Percentiles rank a stretch among this genome's conserved stretches.
Evolutionary conservation across 2,329 filamentous ascomycete genomes (phyloP).

Genomic region (Neonectria neomacrospora): DNA sequence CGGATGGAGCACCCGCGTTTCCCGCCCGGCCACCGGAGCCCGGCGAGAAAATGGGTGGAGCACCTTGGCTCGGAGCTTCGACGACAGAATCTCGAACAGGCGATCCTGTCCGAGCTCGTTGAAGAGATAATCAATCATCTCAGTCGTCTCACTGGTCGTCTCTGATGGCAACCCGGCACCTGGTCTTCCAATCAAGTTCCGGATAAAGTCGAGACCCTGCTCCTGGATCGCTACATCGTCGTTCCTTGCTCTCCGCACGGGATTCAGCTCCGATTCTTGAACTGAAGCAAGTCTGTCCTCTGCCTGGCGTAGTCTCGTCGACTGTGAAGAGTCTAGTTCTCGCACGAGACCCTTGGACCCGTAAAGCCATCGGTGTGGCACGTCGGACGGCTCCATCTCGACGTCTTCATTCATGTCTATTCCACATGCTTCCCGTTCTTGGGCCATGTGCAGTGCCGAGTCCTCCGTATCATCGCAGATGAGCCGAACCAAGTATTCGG

Average conservation of each 20-base stretch:
- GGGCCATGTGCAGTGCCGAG: constrained; percentile 56
- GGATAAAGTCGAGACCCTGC: constrained; percentile 87
- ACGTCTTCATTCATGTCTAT: constrained; percentile 67
- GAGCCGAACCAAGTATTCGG: constrained; percentile 83
- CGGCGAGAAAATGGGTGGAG: constrained; percentile 64
- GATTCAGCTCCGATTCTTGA: constrained; percentile 75
- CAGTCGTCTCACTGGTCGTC: constrained; percentile 62
- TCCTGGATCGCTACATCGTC: constrained; percentile 90
- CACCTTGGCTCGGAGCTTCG: constrained; percentile 76
- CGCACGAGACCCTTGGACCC: constrained; percentile 46
- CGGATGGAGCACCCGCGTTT: constrained; percentile 65
- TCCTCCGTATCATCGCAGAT: constrained; percentile 74
- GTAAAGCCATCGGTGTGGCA: constrained; percentile 54
- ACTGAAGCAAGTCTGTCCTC: constrained; percentile 62
- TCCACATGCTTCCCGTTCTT: constrained; percentile 39
- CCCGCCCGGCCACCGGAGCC: constrained; percentile 46
- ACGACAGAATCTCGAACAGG: constrained; percentile 82
- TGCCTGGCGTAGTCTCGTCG: constrained; percentile 59
- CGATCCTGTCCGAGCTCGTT: constrained; percentile 78
- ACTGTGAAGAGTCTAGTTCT: constrained; percentile 50
- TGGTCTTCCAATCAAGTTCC: constrained; percentile 82
- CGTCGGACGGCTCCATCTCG: constrained; percentile 63
- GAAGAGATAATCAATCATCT: constrained; percentile 89
- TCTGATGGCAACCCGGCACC: constrained; percentile 62
- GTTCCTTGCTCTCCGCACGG: constrained; percentile 73